Evolutionary conservation across 2,329 filamentous ascomycete species (phyloP).

Genomic region (Mollisiaceae sp.): DNA sequence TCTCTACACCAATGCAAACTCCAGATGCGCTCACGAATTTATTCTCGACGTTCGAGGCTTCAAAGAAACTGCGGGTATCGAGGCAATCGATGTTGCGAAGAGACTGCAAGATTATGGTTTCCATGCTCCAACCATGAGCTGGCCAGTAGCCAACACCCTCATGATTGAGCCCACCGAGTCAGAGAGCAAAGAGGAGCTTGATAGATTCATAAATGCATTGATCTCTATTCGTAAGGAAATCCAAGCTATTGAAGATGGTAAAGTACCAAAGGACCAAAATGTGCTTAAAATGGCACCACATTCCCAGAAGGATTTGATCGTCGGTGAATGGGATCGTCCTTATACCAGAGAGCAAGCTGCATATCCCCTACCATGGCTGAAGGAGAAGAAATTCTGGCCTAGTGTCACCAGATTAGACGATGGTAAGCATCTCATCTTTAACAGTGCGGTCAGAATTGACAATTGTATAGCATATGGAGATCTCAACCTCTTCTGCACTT

Average conservation of each 20-base stretch:
- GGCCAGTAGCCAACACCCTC: slow-evolving; percentile 91
- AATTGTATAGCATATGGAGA: slow-evolving; percentile 76
- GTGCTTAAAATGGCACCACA: slow-evolving; percentile 91
- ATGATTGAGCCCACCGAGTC: slow-evolving; percentile 99
- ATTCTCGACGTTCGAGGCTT: slow-evolving; percentile 89
- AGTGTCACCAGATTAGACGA: slow-evolving; percentile 86
- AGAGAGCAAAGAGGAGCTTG: slow-evolving; percentile 89
- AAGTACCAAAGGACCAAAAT: slow-evolving; percentile 75
- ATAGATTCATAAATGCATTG: slow-evolving; percentile 89
- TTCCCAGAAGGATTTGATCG: slow-evolving; percentile 78
- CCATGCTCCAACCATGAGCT: slow-evolving; percentile 96
- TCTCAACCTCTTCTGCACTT: slow-evolving; percentile 93
- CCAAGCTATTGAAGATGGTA: slow-evolving; percentile 78
- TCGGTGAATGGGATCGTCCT: slow-evolving; percentile 78
- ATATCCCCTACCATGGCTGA: slow-evolving; percentile 81
- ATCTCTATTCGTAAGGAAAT: slow-evolving; percentile 89
- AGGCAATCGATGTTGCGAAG: slow-evolving; percentile 95
- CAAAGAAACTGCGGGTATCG: slow-evolving; percentile 80
- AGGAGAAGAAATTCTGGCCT: slow-evolving; percentile 99
- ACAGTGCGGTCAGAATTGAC: slow-evolving; percentile 33
- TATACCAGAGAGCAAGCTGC: slow-evolving; percentile 85
- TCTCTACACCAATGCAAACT: slow-evolving; percentile 88
- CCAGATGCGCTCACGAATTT: slow-evolving; percentile 95
- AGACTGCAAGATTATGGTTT: slow-evolving; percentile 97
- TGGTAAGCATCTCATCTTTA: slow-evolving; percentile 57